Percentiles rank a stretch among this genome's conserved stretches.
phyloP scores from a whole-genome alignment of 306 rosid species.

The Gastrolobium villosum region DNA sequence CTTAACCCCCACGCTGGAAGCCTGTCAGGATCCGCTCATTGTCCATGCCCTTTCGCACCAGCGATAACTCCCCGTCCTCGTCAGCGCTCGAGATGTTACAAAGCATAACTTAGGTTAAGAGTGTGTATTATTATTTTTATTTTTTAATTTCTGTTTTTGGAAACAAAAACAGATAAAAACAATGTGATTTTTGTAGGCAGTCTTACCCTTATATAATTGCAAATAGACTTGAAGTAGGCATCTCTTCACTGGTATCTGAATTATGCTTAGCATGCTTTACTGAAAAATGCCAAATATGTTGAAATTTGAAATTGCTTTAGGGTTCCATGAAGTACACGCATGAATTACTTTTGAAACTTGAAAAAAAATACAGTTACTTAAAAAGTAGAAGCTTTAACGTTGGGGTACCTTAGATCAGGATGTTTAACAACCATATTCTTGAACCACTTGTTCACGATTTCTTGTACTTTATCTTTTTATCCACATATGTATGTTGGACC shows the following conservation, averaged over 20 bases:
- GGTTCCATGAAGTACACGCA: not conserved
- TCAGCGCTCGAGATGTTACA: no score
- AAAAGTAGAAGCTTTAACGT: conserved; percentile 31
- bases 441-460: conserved; percentile 48
- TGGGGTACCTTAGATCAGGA: conserved; percentile 42
- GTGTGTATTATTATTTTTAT: no score
- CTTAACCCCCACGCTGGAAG: no score
- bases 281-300: not conserved
- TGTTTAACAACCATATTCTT: conserved; percentile 45
- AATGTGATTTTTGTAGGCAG: no score
- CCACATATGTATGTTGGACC: conserved; percentile 44
- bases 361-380: conserved; percentile 17
- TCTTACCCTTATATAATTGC: no score
- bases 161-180: no score
- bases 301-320: not conserved
- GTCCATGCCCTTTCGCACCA: no score
- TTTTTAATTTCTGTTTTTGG: no score
- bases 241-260: not conserved
- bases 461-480: conserved; percentile 42
- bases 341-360: conserved; percentile 4
- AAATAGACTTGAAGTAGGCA: not conserved
- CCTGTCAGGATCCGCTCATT: no score
- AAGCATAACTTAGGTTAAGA: not conserved
- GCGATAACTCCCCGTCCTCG: no score
- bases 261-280: not conserved